Evolutionary conservation across 768 basidiomycete genomes (phyloP).

Genomic region (Hemileccinum impolitum): DNA sequence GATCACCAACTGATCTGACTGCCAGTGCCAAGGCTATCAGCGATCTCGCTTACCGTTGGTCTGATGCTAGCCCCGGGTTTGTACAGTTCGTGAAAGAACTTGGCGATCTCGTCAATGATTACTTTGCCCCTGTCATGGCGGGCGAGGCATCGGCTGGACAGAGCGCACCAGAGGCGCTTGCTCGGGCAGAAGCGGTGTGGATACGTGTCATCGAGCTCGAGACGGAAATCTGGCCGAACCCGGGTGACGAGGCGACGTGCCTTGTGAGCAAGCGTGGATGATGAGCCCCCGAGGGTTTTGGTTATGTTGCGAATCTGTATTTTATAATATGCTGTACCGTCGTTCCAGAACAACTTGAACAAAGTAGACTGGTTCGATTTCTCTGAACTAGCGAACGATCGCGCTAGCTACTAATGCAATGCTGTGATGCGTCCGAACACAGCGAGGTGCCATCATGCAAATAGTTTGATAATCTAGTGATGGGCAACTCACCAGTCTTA

Average conservation of each 20-base stretch:
- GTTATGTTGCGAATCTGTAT: no score
- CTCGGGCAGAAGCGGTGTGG: conserved; percentile 51
- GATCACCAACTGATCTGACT: conserved; percentile 10
- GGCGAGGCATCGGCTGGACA: conserved; percentile 21
- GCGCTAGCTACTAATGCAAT: no score
- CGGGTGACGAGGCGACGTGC: conserved; percentile 32
- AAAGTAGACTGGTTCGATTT: no score
- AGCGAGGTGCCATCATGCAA: no score
- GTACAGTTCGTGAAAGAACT: conserved; percentile 50
- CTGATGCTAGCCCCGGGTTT: conserved; percentile 46
- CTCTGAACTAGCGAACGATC: no score
- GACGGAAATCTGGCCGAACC: conserved; percentile 54
- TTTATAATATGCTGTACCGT: no score
- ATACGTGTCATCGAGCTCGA: conserved; percentile 58
- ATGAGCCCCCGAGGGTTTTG: no score
- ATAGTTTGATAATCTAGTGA: no score
- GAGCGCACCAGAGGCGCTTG: conserved; percentile 9
- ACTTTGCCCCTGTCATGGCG: conserved; percentile 33
- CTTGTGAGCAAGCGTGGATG: neutral
- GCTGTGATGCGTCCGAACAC: no score
- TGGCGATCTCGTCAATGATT: conserved; percentile 43
- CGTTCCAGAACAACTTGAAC: no score
- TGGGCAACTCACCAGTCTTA: no score
- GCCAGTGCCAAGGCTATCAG: conserved; percentile 31
- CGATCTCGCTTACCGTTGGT: conserved; percentile 63